Evolutionary conservation across 345 rosid species (phyloP).

Genomic region (Turnera subulata): DNA sequence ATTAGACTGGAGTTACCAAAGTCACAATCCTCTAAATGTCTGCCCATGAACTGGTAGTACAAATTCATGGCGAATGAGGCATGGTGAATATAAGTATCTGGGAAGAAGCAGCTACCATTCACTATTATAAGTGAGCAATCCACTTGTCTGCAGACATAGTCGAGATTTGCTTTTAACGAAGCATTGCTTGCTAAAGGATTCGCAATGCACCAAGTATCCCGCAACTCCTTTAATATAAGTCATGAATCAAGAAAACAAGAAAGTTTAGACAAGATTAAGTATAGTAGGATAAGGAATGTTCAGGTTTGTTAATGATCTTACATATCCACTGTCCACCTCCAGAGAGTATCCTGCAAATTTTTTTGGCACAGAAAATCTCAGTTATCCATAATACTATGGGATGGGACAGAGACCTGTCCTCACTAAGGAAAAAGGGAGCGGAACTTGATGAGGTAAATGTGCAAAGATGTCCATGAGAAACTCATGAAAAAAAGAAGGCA

Average conservation of each 20-base stretch:
- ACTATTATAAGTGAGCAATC: conserved; percentile 8
- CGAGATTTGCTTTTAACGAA: conserved; percentile 3
- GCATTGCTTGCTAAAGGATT: background rate
- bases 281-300: background rate
- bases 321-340: conserved; percentile 1
- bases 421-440: too few species aligned
- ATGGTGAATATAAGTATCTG: conserved; percentile 12
- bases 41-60: conserved; percentile 16
- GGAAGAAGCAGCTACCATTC: conserved; percentile 7
- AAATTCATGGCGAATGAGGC: conserved; percentile 25
- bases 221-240: too few species aligned
- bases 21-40: conserved; percentile 10
- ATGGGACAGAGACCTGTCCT: too few species aligned
- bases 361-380: background rate
- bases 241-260: too few species aligned
- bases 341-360: conserved; percentile 1
- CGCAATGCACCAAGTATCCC: conserved; percentile 7
- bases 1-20: conserved; percentile 15
- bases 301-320: background rate
- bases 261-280: too few species aligned
- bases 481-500: background rate
- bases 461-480: background rate
- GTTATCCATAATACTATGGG: too few species aligned
- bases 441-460: too few species aligned
- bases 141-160: conserved; percentile 3